phyloP scores from a whole-genome alignment of 2,329 filamentous ascomycete species.

The Polytolypa hystricis region DNA sequence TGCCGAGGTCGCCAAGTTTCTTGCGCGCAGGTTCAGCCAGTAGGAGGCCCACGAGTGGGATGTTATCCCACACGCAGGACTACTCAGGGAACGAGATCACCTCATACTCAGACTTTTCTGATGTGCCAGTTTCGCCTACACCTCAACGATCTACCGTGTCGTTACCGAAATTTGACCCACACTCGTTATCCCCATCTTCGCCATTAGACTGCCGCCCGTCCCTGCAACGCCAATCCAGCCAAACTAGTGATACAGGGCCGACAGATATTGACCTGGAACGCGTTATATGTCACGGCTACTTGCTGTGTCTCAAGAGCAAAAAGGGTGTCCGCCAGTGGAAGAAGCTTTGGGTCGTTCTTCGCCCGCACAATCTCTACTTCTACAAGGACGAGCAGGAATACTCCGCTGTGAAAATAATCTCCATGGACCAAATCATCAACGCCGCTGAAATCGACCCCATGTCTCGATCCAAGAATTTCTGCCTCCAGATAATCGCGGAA shows the following conservation, averaged over 20 bases:
- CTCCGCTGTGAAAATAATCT: slow-evolving; percentile 69
- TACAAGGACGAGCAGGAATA: slow-evolving; percentile 94
- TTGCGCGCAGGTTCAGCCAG: background rate
- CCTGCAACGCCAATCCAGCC: slow-evolving; percentile 46
- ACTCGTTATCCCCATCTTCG: slow-evolving; percentile 6
- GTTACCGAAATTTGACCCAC: slow-evolving; percentile 11
- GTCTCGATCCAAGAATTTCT: slow-evolving; percentile 72
- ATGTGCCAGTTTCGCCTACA: slow-evolving; percentile 31
- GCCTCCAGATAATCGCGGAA: slow-evolving; percentile 86
- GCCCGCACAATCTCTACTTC: slow-evolving; percentile 70
- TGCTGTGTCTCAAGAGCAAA: slow-evolving; percentile 73
- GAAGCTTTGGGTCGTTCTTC: slow-evolving; percentile 82
- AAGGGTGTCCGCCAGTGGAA: slow-evolving; percentile 84
- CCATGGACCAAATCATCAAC: slow-evolving; percentile 68
- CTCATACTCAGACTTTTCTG: slow-evolving; percentile 81
- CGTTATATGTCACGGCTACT: slow-evolving; percentile 87
- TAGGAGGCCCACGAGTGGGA: slow-evolving; percentile 18
- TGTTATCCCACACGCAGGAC: slow-evolving; percentile 34
- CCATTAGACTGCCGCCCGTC: slow-evolving; percentile 23
- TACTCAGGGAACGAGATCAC: slow-evolving; percentile 57
- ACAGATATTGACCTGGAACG: slow-evolving; percentile 62
- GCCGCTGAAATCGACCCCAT: slow-evolving; percentile 87
- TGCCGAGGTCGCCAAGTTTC: background rate
- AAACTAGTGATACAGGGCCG: slow-evolving; percentile 45
- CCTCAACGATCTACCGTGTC: slow-evolving; percentile 21